Base-by-base conservation (phyloP, 306 rosid species). In the Glycyrrhiza uralensis region DNA sequence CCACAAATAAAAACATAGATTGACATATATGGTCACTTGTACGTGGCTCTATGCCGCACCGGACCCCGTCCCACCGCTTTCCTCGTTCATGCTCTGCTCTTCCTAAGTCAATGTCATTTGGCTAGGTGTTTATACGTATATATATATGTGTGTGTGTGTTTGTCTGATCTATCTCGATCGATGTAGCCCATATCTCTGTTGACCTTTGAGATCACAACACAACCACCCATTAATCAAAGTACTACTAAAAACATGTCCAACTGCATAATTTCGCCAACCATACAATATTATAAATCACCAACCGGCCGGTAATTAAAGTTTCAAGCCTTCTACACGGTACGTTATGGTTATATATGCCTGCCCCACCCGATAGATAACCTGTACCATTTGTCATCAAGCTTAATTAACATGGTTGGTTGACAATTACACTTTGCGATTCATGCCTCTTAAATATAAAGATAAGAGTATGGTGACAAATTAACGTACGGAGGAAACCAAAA, bases 41-140 rank as follows among this genome's bases (percentile, higher is more conserved):
- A 50, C 75, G 69, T 66, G 78, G 60, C 46, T 45, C 42, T 23
- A 20, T 42, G 42, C 52, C 23, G 2, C 51, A 20, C 45, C 51
- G 18, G 56, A 13, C 69, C 79, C 58, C 9, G 20, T 15, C 7
- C 75, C 78, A 80, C 72, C 74, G 52, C 29, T 60, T 60, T 69
- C 69, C 66, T 69, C 66, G 49, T 69, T 46, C 57, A 19, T 57
- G 29, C 69, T 23, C n/a, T 41, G 22, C 50, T 41, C 46, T 35
- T 8, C 32, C 65, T 18, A 51, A 45, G 73, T 74, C 83, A 81
- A 84, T 65, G 4, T 65, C 82, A 71, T 26, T 28, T 65, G 59
- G n/a, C n/a, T n/a, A n/a, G n/a, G 7, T 38, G 30, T 57, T 76
- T 77, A 76, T 65, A 66, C 66, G 10, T 52, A 9, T 6, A 8